Evolutionary conservation across 495 filamentous ascomycete genomes (phyloP), one percentile per base, ranked within the genome.

Genomic region (Trichoderma virens): DNA sequence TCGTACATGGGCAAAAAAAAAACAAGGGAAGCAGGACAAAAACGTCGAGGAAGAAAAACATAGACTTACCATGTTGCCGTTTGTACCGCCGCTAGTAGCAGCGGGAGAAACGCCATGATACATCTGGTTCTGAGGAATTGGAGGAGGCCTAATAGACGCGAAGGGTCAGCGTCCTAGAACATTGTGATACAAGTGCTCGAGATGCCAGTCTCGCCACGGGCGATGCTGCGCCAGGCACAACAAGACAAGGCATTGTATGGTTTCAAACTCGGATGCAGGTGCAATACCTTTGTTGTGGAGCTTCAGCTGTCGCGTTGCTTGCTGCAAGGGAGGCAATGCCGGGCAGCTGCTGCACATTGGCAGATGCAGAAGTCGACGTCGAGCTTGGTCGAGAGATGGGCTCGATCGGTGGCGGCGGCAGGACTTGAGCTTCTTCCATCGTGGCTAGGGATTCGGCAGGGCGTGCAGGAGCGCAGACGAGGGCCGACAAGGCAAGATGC

Each of bases 91-190:
- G 59, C 82, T 83, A 0, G 86, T 88, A 14, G 85, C 86, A 32
- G 88, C 87, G 9, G 86, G 87, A 28, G 88, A 87, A 11, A 86
- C 84, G 43, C 84, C 85, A 62, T 84, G 76, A 72, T 86, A 88
- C 67, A 70, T 69, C 28, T 62, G 61, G 2, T 39, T 28, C 51
- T 54, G 60, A 16, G 60, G 60, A 28, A 34, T 41, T 59, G 60
- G 28, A 35, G 64, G 30, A 14, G 35, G 71, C 39, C 71, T 72
- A 51, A 13, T 6, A 59, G 23, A 23, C n/a, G 68, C 70, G 20
- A 64, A 63, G 59, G 23, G 28, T 30, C 11, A 25, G 32, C 56
- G 32, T 59, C 28, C 11, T 27, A 63, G 28, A 34, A 56, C 2
- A 16, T 35, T n/a, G 2, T 51, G 38, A 23, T 51, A 5, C 25